These are phyloP conservation scores for Eucalyptus regnans DNA, from an alignment of 345 rosid species.

Conservation along the genomic window DNA sequence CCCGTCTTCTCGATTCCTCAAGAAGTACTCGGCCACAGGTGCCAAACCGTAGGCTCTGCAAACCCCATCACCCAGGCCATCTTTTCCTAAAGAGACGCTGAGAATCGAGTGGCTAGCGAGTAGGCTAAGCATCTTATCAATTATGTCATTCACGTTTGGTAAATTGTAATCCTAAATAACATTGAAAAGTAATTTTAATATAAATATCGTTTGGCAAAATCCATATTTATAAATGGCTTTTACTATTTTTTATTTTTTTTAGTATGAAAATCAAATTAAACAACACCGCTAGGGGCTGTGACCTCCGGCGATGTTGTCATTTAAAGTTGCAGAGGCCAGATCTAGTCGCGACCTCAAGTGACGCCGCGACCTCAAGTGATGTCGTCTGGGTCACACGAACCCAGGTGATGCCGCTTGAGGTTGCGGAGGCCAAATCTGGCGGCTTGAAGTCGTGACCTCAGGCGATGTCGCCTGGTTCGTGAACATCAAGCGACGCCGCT, in stretches of 20 bases:
- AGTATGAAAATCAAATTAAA: too few species aligned
- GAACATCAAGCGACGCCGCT: fast-evolving
- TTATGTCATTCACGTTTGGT: background rate
- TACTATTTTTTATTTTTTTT: too few species aligned
- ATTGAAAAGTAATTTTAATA: fast-evolving
- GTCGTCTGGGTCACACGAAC: too few species aligned
- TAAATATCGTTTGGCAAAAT: fast-evolving
- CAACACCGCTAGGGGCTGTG: fast-evolving
- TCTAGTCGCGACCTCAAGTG: fast-evolving
- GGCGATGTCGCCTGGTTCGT: too few species aligned
- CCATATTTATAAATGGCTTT: fast-evolving
- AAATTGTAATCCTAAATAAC: too few species aligned
- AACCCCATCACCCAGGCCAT: background rate
- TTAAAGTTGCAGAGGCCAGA: fast-evolving
- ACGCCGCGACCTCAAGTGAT: too few species aligned
- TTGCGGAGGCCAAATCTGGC: fast-evolving
- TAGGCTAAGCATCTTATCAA: slow-evolving; percentile 25
- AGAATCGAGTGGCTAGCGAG: slow-evolving; percentile 20
- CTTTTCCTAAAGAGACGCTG: background rate
- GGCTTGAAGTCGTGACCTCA: too few species aligned
- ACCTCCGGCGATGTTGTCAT: fast-evolving
- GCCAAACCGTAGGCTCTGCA: slow-evolving; percentile 10
- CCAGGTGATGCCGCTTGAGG: fast-evolving
- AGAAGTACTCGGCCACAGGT: slow-evolving; percentile 18
- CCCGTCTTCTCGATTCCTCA: slow-evolving; percentile 2